Percentiles rank a stretch among this genome's conserved stretches.
phyloP scores from a whole-genome alignment of 108 stramenopile genomes.

The Aurantiochytrium sp. region DNA sequence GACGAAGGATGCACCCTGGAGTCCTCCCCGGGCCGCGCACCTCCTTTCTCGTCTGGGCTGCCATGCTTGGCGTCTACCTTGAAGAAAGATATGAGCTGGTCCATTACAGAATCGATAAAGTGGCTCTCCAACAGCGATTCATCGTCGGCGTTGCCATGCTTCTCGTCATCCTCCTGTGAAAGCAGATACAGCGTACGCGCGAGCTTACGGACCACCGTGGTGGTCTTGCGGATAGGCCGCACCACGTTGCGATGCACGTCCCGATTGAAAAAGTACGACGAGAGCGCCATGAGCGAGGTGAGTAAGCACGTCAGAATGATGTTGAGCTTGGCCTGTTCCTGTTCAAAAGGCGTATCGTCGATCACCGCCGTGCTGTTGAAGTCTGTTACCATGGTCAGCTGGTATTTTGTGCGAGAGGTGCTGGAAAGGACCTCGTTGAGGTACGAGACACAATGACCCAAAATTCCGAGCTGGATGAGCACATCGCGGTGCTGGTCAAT shows the following conservation, averaged over 20 bases:
- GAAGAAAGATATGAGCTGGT: constrained; percentile 9
- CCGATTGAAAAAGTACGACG: constrained; percentile 25
- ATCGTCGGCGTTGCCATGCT: background rate
- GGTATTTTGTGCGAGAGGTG: background rate
- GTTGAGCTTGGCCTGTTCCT: background rate
- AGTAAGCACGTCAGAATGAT: constrained; percentile 2
- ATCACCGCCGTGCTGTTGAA: background rate
- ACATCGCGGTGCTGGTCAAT: background rate
- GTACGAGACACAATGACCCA: too few relatives aligned
- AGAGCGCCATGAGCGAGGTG: background rate
- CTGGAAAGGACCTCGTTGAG: background rate
- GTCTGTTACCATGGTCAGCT: background rate
- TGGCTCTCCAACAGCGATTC: background rate
- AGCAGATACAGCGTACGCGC: background rate
- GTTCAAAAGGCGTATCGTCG: background rate
- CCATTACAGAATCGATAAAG: background rate
- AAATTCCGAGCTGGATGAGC: too few relatives aligned
- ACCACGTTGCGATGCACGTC: constrained; percentile 15
- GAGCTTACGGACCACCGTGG: background rate
- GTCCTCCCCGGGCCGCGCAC: too few relatives aligned
- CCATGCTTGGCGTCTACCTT: background rate
- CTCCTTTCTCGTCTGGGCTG: too few relatives aligned
- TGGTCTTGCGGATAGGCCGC: background rate
- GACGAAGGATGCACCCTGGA: background rate
- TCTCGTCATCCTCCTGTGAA: background rate